Conservation (phyloP, 129 eudicot genomes). For the Pseudognaphalium luteoalbum region DNA sequence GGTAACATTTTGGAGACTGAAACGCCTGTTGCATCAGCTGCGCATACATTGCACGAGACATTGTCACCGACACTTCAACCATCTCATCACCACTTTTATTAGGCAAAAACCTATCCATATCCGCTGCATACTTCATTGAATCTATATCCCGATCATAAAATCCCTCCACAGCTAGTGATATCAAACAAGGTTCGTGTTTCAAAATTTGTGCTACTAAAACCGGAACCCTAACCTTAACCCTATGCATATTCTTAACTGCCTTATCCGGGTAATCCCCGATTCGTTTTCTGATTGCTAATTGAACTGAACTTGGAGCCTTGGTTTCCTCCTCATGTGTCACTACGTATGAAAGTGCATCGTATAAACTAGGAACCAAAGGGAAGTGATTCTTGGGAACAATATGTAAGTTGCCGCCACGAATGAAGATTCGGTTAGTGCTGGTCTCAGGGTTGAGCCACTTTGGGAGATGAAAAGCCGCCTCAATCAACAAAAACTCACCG, state of each 20-base stretch:
- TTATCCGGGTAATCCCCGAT: conserved; percentile 54
- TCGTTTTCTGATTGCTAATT: conserved; percentile 37
- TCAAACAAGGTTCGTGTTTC: conserved; percentile 71
- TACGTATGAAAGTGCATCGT: conserved; percentile 40
- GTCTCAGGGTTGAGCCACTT: conserved; percentile 78
- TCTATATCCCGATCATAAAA: conserved; percentile 91
- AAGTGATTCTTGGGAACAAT: conserved; percentile 38
- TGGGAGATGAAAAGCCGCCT: conserved; percentile 85
- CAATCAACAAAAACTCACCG: conserved; percentile 83
- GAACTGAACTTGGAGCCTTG: conserved; percentile 36
- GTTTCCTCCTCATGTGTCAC: conserved; percentile 26
- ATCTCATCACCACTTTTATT: conserved; percentile 62
- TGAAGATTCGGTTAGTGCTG: conserved; percentile 60
- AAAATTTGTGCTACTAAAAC: conserved; percentile 60
- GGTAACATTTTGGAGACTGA: conserved; percentile 82
- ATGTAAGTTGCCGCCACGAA: conserved; percentile 53
- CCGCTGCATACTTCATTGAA: conserved; percentile 74
- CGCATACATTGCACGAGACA: conserved; percentile 95
- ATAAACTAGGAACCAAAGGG: conserved; percentile 39
- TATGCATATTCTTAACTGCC: conserved; percentile 57
- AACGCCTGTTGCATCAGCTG: conserved; percentile 85
- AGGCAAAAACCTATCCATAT: conserved; percentile 70
- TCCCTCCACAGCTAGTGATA: conserved; percentile 83
- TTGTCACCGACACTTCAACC: conserved; percentile 56
- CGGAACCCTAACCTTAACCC: conserved; percentile 76